A percentile compares a stretch with the other conserved stretches of the same genome.
Conservation (phyloP, 768 basidiomycete genomes). For the Pisolithus marmoratus region DNA sequence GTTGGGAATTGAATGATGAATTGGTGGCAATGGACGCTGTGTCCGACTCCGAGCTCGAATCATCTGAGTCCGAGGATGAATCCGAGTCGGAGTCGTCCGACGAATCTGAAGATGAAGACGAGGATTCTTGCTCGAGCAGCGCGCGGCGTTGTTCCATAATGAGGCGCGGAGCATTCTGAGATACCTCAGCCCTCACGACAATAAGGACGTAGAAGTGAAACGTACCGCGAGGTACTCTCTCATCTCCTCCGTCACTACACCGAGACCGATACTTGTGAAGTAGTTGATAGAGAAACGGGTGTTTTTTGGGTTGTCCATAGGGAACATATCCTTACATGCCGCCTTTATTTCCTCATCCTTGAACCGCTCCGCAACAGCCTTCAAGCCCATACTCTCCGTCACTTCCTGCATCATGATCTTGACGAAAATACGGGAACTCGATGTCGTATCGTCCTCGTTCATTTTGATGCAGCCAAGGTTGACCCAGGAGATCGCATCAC, state of each 20-base stretch:
- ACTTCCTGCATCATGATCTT: conserved; percentile 97
- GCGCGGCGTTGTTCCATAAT: conserved; percentile 94
- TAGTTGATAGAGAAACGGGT: conserved; percentile 97
- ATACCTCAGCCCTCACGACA: conserved; percentile 4
- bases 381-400: conserved; percentile 90
- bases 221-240: conserved; percentile 87
- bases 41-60: conserved; percentile 31
- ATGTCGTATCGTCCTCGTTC: conserved; percentile 97
- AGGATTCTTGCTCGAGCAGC: conserved; percentile 66
- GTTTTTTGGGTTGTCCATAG: conserved; percentile 92
- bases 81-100: conserved; percentile 30
- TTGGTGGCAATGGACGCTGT: conserved; percentile 35
- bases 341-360: conserved; percentile 76
- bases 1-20: conserved; percentile 29
- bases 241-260: conserved; percentile 92
- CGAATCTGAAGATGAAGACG: conserved; percentile 36
- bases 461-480: conserved; percentile 81
- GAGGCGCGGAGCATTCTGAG: conserved; percentile 81
- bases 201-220: conserved; percentile 9
- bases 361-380: conserved; percentile 82
- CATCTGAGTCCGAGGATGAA: conserved; percentile 29
- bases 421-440: conserved; percentile 92
- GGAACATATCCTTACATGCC: conserved; percentile 84
- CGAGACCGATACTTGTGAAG: conserved; percentile 92
- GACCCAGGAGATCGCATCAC: conserved; percentile 87